phyloP scores from a whole-genome alignment of 2,329 filamentous ascomycete genomes.

The Sclerotinia minor region DNA sequence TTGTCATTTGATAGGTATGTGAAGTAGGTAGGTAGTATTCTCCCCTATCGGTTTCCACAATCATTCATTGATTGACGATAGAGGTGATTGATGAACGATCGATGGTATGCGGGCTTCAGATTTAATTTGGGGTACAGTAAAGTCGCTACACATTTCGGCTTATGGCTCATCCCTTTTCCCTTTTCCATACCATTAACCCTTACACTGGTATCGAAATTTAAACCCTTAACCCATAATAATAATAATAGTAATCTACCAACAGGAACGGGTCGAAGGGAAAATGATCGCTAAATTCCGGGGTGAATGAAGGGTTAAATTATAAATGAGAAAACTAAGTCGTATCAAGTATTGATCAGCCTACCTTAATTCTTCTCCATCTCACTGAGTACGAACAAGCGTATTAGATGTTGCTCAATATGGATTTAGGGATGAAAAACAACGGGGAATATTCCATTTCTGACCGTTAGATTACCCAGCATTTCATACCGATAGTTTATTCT shows the following conservation, averaged over 20 bases:
- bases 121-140: background rate
- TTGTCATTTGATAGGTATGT: background rate
- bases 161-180: constrained; percentile 8
- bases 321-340: background rate
- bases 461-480: too few relatives aligned
- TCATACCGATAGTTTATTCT: background rate
- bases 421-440: background rate
- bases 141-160: constrained; percentile 8
- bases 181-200: constrained; percentile 18
- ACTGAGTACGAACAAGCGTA: background rate
- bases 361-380: background rate
- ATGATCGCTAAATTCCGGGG: constrained; percentile 8
- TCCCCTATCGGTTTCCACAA: constrained; percentile 5
- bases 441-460: background rate
- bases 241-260: background rate
- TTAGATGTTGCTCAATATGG: background rate
- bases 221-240: background rate
- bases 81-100: constrained; percentile 10
- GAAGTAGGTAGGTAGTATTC: background rate
- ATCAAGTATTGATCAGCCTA: constrained; percentile 7
- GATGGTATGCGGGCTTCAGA: background rate
- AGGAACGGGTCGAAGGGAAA: background rate
- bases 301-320: background rate
- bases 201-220: background rate
- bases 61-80: constrained; percentile 2